Evolutionary conservation across 805 yeast species (phyloP), one percentile per base, ranked within the genome.

Genomic region (Cyberlindnera maritima): DNA sequence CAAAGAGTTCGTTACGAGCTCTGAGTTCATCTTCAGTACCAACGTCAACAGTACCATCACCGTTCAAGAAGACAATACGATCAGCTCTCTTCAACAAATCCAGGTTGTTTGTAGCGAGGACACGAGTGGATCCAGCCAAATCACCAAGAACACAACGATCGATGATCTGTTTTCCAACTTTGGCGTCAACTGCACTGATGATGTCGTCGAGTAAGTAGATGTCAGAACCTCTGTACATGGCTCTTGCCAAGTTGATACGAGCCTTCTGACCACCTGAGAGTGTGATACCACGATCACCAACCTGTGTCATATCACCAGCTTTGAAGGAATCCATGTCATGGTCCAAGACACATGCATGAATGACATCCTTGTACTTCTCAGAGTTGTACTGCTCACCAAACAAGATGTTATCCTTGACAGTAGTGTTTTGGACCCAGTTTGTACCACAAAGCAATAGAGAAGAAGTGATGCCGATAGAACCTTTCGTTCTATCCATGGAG

Each of bases 281-380:
- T 0, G 92, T 85, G 36, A 87, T 80, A 58, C 96, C 96, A 61
- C 87, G 74, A 62, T 87, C 95, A 48, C 96, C 96, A 54, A 87
- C 83, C 62, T 84, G 85, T 0, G 95, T 86, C 47, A 66, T 57
- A 56, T 88, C 95, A 20, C 92, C 92, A 37, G 82, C 89, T 5
- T 83, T 81, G 36, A 88, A 66, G 39, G 76, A 72, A 3, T 77
- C 76, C 47, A 88, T 67, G 64, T 88, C 96, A 36, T 72, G 73
- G 11, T 66, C 66, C 49, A 88, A 65, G 0, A 86, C 80, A 63
- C 95, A 87, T 1, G 83, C 83, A 29, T 72, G 63, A 11, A 88
- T 60, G 3, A 85, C 78, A 18, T 68, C 66, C 6, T 75, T 60
- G 60, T 88, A 87, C 46, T 65, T 72, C 1, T 67, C 60, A 46